Conservation (phyloP, 805 yeast species). For the Candida tammaniensis region DNA sequence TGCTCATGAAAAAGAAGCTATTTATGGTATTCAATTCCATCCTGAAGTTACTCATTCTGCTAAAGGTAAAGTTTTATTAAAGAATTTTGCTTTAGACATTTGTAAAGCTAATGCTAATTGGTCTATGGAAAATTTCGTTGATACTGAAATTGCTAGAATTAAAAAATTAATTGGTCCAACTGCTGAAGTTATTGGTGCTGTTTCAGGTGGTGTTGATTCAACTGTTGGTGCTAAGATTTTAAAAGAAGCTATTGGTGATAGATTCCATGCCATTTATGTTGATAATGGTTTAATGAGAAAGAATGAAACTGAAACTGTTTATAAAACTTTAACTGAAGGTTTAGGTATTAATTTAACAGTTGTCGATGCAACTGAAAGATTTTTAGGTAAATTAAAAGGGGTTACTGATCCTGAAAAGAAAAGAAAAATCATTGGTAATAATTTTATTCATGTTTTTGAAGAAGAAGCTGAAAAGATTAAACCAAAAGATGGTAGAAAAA, state of each 20-base stretch:
- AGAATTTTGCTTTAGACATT: constrained; percentile 89
- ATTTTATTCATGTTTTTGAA: constrained; percentile 95
- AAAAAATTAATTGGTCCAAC: constrained; percentile 91
- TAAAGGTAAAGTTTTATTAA: constrained; percentile 82
- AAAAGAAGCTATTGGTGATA: constrained; percentile 97
- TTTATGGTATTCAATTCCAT: constrained; percentile 97
- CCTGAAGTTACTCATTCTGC: constrained; percentile 98
- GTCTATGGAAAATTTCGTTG: constrained; percentile 98
- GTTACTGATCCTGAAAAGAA: constrained; percentile 98
- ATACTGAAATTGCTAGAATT: constrained; percentile 92
- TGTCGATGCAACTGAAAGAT: constrained; percentile 90
- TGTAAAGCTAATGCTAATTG: constrained; percentile 88
- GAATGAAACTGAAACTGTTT: constrained; percentile 86
- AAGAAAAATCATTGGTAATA: constrained; percentile 97
- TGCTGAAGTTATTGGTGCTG: constrained; percentile 99
- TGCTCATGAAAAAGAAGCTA: constrained; percentile 65
- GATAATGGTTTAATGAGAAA: constrained; percentile 97
- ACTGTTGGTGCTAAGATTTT: constrained; percentile 98
- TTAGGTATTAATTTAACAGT: constrained; percentile 93
- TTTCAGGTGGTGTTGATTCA: constrained; percentile 99
- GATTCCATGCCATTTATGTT: constrained; percentile 97
- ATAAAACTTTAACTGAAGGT: constrained; percentile 86
- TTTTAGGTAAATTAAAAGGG: constrained; percentile 82
- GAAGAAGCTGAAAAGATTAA: constrained; percentile 89
- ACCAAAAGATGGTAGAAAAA: constrained; percentile 85